Conservation (phyloP, 2,329 filamentous ascomycete species). For the Colletotrichum incanum region DNA sequence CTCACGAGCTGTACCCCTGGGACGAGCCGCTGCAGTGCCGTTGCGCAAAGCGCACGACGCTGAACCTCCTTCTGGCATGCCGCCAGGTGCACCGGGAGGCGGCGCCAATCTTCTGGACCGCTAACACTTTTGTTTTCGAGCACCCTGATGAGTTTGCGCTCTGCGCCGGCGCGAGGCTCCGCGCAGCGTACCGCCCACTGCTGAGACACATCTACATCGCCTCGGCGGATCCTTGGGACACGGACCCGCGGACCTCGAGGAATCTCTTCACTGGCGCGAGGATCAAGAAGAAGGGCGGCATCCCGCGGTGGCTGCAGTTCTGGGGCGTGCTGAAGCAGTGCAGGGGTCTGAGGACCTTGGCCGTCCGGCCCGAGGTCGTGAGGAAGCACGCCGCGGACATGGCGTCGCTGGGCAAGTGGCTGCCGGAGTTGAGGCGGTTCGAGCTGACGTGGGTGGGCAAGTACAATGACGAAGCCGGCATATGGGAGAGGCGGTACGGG, state of each 20-base stretch:
- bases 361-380: slow-evolving; percentile 30
- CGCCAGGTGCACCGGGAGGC: slow-evolving; percentile 33
- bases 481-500: neutral
- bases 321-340: slow-evolving; percentile 38
- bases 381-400: slow-evolving; percentile 14
- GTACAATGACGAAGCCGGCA: slow-evolving; percentile 6
- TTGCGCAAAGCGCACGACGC: slow-evolving; percentile 20
- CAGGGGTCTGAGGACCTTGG: slow-evolving; percentile 15
- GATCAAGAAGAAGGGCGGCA: neutral
- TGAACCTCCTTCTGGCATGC: slow-evolving; percentile 29
- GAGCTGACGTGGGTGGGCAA: slow-evolving; percentile 27
- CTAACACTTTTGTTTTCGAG: slow-evolving; percentile 32
- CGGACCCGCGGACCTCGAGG: neutral
- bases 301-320: slow-evolving; percentile 36
- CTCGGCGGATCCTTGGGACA: neutral
- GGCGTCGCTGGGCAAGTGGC: neutral
- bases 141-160: slow-evolving; percentile 29
- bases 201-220: slow-evolving; percentile 26
- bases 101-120: slow-evolving; percentile 31
- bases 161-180: slow-evolving; percentile 24
- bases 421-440: slow-evolving; percentile 18
- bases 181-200: slow-evolving; percentile 17
- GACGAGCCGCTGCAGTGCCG: slow-evolving; percentile 8
- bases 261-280: neutral
- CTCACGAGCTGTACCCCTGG: neutral